Conservation (phyloP, 768 basidiomycete species). For the Butyriboletus loyo region DNA sequence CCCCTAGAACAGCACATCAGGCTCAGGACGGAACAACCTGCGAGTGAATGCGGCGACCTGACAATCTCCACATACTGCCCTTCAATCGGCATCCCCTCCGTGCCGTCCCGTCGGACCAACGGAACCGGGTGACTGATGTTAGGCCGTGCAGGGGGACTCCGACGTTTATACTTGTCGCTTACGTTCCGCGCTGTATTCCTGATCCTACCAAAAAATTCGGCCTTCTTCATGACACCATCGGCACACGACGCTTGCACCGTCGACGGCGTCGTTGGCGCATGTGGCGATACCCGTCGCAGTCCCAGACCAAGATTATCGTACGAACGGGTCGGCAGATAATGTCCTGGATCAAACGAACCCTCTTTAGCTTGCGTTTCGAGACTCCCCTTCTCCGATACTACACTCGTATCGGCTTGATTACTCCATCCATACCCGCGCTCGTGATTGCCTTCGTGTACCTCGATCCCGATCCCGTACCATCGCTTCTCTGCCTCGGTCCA, state of each 20-base stretch:
- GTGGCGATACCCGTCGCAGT: slow-evolving; percentile 48
- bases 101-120: slow-evolving; percentile 22
- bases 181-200: slow-evolving; percentile 64
- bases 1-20: no score
- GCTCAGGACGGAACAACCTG: no score
- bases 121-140: slow-evolving; percentile 61
- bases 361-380: slow-evolving; percentile 27
- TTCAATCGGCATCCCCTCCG: slow-evolving; percentile 27
- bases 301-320: slow-evolving; percentile 40
- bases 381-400: slow-evolving; percentile 31
- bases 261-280: slow-evolving; percentile 40
- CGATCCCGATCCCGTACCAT: slow-evolving; percentile 60
- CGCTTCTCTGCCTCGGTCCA: slow-evolving; percentile 64
- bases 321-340: slow-evolving; percentile 16
- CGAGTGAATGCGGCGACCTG: slow-evolving; percentile 15
- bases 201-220: slow-evolving; percentile 63
- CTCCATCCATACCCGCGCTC: slow-evolving; percentile 33
- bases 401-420: slow-evolving; percentile 27
- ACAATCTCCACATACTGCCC: slow-evolving; percentile 34
- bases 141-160: slow-evolving; percentile 40
- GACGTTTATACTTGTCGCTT: slow-evolving; percentile 54
- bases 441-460: slow-evolving; percentile 11
- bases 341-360: slow-evolving; percentile 11
- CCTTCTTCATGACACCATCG: slow-evolving; percentile 65
- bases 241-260: slow-evolving; percentile 32